Base-by-base conservation (phyloP, 1,139 yeast genomes). In the Blastobotrys arbuscula region DNA sequence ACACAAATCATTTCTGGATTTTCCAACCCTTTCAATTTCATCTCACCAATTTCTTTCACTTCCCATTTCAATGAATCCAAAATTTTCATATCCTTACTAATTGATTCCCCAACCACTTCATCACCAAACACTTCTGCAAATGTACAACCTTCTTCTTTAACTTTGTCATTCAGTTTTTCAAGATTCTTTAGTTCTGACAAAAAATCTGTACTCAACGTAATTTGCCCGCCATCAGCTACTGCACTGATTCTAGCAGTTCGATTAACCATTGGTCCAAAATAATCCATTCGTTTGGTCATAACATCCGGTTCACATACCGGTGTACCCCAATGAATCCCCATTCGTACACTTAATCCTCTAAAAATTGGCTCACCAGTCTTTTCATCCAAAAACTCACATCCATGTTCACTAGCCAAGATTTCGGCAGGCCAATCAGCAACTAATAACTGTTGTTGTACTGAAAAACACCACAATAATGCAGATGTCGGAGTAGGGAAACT, bases 291-390 rank as follows among this genome's bases (percentile, higher is more conserved):
- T 55, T 90, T 79, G 0, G 98, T 92, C 49, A 90, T 89, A 50
- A 92, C 84, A 71, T 92, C 98, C 4, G 86, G 79, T 64, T 94
- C 99, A 60, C 96, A 88, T 42, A 92, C 97, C 0, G 99, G 98
- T 1, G 85, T 75, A 50, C 99, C 99, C 96, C 97, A 92, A 66
- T 92, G 97, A 44, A 88, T 79, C 53, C 98, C 98, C 97, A 92
- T 92, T 61, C 99, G 79, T 10, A 92, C 99, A 0, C 95, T 84
- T 45, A 92, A 70, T 1, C 99, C 99, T 51, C 95, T 74, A 66
- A 83, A 92, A 7, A 92, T 77, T 0, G 80, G 65, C 24, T 63
- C 67, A 1, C 84, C 85, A 13, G 75, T 65, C n/a, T 23, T 31
- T 9, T 74, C 74, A 64, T 88, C 96, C n/a, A 82, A 74, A 2